Percentiles rank a stretch among this genome's conserved stretches.
Conservation (phyloP, 2,329 filamentous ascomycete genomes). For the Neospermospora avenae region DNA sequence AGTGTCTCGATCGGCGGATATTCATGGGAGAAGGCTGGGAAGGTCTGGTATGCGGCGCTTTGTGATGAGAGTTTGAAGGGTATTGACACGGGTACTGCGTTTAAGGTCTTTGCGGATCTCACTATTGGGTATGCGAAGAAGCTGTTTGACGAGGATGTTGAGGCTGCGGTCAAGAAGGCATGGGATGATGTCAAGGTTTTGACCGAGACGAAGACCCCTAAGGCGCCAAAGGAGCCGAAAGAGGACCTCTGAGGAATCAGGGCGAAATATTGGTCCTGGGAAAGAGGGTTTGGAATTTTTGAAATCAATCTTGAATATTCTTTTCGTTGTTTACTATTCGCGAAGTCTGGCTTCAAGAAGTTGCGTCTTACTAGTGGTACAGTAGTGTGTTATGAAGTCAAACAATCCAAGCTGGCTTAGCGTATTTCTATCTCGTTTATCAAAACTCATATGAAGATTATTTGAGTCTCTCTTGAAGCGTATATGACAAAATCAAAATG, state of each 20-base stretch:
- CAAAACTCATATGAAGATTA: too few species aligned
- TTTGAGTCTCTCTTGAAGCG: too few species aligned
- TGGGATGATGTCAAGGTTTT: slow-evolving; percentile 11
- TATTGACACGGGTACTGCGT: slow-evolving; percentile 1
- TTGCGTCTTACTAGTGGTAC: too few species aligned
- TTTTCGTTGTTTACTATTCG: background rate
- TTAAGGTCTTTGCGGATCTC: slow-evolving; percentile 11
- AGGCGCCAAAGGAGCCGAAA: slow-evolving; percentile 2
- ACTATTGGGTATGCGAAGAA: slow-evolving; percentile 6
- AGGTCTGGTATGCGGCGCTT: slow-evolving; percentile 27
- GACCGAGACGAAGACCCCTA: background rate
- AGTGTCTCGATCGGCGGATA: slow-evolving; percentile 48
- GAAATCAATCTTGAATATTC: too few species aligned
- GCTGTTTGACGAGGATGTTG: slow-evolving; percentile 8
- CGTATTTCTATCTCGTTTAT: too few species aligned
- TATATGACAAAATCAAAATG: too few species aligned
- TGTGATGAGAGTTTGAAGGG: background rate
- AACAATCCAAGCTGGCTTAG: too few species aligned
- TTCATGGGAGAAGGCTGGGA: slow-evolving; percentile 39
- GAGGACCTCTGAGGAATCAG: background rate
- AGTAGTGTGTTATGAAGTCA: too few species aligned
- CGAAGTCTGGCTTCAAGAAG: background rate
- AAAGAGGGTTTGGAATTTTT: background rate
- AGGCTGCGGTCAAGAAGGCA: slow-evolving; percentile 9
- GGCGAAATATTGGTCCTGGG: background rate